Evolutionary conservation across 106 monocot genomes (phyloP).

Genomic region (Dendrobium huoshanense): DNA sequence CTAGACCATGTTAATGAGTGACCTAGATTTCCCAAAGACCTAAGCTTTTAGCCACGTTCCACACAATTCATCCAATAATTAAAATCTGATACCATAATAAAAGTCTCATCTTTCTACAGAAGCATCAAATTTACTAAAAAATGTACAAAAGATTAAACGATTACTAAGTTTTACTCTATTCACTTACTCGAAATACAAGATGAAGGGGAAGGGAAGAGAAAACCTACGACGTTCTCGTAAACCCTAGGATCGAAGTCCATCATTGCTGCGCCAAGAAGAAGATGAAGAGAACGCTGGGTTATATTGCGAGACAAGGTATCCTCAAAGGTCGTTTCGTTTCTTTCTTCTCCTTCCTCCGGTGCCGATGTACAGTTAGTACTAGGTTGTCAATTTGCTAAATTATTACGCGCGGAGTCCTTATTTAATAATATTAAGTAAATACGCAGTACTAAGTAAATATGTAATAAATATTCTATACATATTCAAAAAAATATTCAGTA

Average conservation of each 20-base stretch:
- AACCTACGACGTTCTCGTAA: conserved; percentile 7
- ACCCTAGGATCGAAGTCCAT: conserved; percentile 9
- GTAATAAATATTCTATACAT: too few species aligned
- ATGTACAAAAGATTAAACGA: not conserved
- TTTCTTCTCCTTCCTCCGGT: too few species aligned
- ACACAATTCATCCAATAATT: not conserved
- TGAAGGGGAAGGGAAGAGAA: not conserved
- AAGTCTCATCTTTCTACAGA: not conserved
- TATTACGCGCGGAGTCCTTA: too few species aligned
- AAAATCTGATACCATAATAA: not conserved
- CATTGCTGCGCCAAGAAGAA: not conserved
- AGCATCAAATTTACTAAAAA: not conserved
- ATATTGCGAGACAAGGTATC: not conserved
- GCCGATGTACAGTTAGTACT: too few species aligned
- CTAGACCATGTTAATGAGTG: not conserved
- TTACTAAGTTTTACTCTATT: not conserved
- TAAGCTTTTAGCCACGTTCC: not conserved
- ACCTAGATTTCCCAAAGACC: not conserved
- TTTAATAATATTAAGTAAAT: too few species aligned
- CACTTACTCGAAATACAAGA: not conserved
- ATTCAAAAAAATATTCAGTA: too few species aligned
- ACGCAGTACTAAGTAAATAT: too few species aligned
- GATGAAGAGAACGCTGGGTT: not conserved
- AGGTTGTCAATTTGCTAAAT: too few species aligned
- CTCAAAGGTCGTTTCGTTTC: too few species aligned